Evolutionary conservation across 148 eudicot species (phyloP), one percentile per base, ranked within the genome.

Genomic region (Vaccinium darrowii): DNA sequence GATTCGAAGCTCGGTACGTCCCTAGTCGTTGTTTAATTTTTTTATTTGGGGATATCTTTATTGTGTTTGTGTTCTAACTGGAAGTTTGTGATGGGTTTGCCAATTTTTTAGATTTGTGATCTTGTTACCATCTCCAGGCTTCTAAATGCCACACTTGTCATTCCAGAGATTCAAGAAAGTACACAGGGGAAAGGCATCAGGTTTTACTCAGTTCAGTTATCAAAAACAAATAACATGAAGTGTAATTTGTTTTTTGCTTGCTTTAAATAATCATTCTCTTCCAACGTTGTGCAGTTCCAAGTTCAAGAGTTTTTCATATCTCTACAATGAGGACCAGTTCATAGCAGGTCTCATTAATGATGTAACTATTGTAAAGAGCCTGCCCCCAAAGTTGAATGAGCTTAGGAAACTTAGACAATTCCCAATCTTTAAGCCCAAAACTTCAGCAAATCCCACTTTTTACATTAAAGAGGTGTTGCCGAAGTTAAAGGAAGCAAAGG

Each of bases 141-240:
- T 81, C 90, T 97, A 65, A 97, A 97, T 90, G 99, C 99, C 79
- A 97, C 99, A 56, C 93, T 97, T 87, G 96, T 97, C 81, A 91
- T 97, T 78, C 99, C 99, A 16, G 99, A 97, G 90, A 88, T 97
- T 90, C 98, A 97, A 92, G 92, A 94, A 84, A 95, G 95, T 85
- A 84, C 89, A 50, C 93, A 83, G 76, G 91, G 94, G 73, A 95
- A 91, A 85, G 98, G 98, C 91, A 92, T 94, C 91, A 97, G 99
- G 98, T 97, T 84, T 71, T 84, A 87, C 79, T 83, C 72, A 36
- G 21, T 72, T 65, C 83, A 76, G 78, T 82, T 16, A 10, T n/a
- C 60, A 80, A 67, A 73, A 33, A 79, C 51, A 43, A 65, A 84
- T 67, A 74, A 65, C 51, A 53, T 60, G 49, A 79, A 62, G 58